phyloP scores from a whole-genome alignment of 1,284 basidiomycete species.

The Somion occarium region DNA sequence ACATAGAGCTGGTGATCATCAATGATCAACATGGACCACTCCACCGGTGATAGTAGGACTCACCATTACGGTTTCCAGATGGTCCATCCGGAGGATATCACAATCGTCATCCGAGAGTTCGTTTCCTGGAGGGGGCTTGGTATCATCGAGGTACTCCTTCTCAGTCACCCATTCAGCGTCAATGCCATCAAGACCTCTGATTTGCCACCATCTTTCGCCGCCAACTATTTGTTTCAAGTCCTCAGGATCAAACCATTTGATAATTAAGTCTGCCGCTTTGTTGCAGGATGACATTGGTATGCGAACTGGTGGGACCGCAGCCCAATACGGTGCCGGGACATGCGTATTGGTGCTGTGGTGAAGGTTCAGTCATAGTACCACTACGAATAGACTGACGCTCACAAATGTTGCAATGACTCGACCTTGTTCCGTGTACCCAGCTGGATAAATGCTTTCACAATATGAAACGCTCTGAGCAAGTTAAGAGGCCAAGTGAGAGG shows the following conservation, averaged over 20 bases:
- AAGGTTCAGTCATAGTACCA: constrained; percentile 2
- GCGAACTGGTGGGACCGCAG: constrained; percentile 62
- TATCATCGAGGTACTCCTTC: constrained; percentile 38
- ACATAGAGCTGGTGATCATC: constrained; percentile 57
- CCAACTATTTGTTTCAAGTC: constrained; percentile 71
- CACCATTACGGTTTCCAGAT: constrained; percentile 54
- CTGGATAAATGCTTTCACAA: constrained; percentile 63
- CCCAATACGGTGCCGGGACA: constrained; percentile 75
- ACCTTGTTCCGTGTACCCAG: constrained; percentile 56
- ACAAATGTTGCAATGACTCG: constrained; percentile 60
- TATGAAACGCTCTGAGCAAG: constrained; percentile 49
- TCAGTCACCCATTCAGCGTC: constrained; percentile 81
- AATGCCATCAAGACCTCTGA: constrained; percentile 60
- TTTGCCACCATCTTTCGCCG: constrained; percentile 85
- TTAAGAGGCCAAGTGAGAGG: neutral
- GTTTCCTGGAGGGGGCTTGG: constrained; percentile 19
- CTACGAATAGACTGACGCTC: constrained; percentile 15
- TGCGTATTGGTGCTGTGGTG: constrained; percentile 65
- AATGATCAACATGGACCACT: neutral
- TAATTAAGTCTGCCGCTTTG: constrained; percentile 67
- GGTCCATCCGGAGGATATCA: constrained; percentile 47
- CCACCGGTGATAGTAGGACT: constrained; percentile 11
- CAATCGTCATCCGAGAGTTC: constrained; percentile 36
- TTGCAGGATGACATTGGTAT: constrained; percentile 65
- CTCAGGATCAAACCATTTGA: constrained; percentile 73